phyloP scores from a whole-genome alignment of 2,329 filamentous ascomycete genomes.

The Hirsutella minnesotensis region DNA sequence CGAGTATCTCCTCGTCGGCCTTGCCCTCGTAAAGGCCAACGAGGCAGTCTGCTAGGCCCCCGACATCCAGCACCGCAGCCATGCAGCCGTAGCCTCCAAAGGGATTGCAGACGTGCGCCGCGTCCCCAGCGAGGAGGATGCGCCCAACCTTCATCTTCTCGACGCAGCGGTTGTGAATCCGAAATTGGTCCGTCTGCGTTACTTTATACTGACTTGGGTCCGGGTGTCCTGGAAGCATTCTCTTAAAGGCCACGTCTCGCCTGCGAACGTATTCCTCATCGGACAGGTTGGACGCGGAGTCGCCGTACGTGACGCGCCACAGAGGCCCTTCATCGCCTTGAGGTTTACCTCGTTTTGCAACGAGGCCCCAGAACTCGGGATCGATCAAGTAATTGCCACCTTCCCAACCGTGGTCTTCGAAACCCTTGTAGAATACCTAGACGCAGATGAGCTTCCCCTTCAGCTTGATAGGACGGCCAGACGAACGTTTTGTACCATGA shows the following conservation, averaged over 20 bases:
- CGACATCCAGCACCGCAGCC: conserved; percentile 36
- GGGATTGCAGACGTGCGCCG: conserved; percentile 40
- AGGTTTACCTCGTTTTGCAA: conserved; percentile 34
- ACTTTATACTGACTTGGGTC: conserved; percentile 36
- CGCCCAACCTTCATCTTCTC: conserved; percentile 33
- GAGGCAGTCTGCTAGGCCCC: conserved; percentile 34
- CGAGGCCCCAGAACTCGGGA: conserved; percentile 40
- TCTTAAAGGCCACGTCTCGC: conserved; percentile 18
- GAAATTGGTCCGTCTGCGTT: conserved; percentile 26
- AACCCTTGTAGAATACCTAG: conserved; percentile 30
- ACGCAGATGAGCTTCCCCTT: neutral
- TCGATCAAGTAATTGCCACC: conserved; percentile 40
- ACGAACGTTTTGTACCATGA: conserved; percentile 37
- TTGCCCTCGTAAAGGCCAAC: conserved; percentile 24
- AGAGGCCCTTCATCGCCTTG: conserved; percentile 19
- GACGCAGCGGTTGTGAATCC: conserved; percentile 37
- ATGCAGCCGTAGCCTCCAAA: conserved; percentile 38
- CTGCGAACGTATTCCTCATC: conserved; percentile 14
- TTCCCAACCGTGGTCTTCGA: conserved; percentile 28
- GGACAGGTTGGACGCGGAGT: conserved; percentile 31
- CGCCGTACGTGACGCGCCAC: conserved; percentile 41
- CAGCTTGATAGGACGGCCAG: neutral
- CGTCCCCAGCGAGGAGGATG: conserved; percentile 37
- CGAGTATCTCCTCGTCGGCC: conserved; percentile 26
- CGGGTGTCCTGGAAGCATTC: conserved; percentile 36